Evolutionary conservation across 345 rosid genomes (phyloP), one percentile per base, ranked within the genome.

Genomic region (Populus simonii): DNA sequence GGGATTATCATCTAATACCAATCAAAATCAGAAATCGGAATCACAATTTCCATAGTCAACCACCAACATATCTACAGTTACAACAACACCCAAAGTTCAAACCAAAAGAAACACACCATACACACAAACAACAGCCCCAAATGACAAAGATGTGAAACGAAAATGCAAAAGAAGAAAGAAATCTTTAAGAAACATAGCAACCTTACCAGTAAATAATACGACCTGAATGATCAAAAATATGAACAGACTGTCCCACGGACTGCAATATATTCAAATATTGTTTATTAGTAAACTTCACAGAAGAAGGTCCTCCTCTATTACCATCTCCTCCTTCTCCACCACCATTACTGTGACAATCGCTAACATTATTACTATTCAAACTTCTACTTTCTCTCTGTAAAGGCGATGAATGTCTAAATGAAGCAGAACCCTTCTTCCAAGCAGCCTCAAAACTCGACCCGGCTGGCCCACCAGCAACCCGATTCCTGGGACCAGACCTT

Each of bases 161-260:
- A 41, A 62, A 78, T 38, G 78, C 31, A 59, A 12, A 20, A 55
- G 3, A 57, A 33, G 4, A 41, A 7, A 41, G 12, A 41, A 41
- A 41, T 41, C 45, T 41, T 41, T 41, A 12, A 41, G 12, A n/a
- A 27, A 20, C 18, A 27, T 17, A 2, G 10, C 16, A 41, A 13
- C 76, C 92, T 88, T 75, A 96, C 99, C 98, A 96, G 77, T 93
- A 93, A 73, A 93, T 87, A 12, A 96, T 83, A 33, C 92, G 91
- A 76, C 88, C 89, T 25, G 76, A 72, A 2, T 83, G 83, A 83
- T 91, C 96, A 74, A 86, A 84, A 72, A 94, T 93, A 81, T 96
- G 96, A 83, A 96, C 94, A 62, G 97, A 84, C 76, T 96, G 99
- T 49, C 96, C 97, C 98, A 96, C 89, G 23, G 93, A 89, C 86